Conservation (phyloP, 2,329 filamentous ascomycete species). For the Penicillium brevicompactum region DNA sequence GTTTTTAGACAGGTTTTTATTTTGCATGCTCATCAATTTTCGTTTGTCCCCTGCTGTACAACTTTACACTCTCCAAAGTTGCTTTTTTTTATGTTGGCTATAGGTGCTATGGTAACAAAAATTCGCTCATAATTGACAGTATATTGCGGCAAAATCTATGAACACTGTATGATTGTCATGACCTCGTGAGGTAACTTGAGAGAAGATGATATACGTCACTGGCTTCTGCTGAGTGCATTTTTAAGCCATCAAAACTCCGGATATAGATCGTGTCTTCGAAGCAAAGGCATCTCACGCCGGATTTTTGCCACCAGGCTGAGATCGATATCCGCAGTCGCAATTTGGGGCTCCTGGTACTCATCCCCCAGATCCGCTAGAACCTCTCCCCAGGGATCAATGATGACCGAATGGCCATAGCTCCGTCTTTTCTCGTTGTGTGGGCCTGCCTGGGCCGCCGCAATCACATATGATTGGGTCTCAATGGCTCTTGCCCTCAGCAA, state of each 20-base stretch:
- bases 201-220: not conserved
- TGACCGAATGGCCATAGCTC: slow-evolving; percentile 84
- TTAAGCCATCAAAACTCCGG: slow-evolving; percentile 36
- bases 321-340: slow-evolving; percentile 58
- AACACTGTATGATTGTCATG: not conserved
- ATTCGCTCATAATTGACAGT: slow-evolving; percentile 11
- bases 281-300: slow-evolving; percentile 59
- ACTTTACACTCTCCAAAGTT: slow-evolving; percentile 19
- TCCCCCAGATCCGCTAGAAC: slow-evolving; percentile 66
- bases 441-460: slow-evolving; percentile 83
- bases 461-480: slow-evolving; percentile 83
- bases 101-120: slow-evolving; percentile 21
- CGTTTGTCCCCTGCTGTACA: slow-evolving; percentile 28
- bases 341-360: slow-evolving; percentile 47
- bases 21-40: slow-evolving; percentile 33
- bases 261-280: slow-evolving; percentile 57
- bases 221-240: not conserved
- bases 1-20: slow-evolving; percentile 36
- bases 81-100: slow-evolving; percentile 22
- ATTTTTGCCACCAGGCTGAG: slow-evolving; percentile 54
- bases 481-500: slow-evolving; percentile 80
- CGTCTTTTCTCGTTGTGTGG: slow-evolving; percentile 72
- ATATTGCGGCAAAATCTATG: not conserved
- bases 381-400: slow-evolving; percentile 84
- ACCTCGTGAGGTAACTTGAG: too few relatives aligned